A percentile compares a stretch with the other conserved stretches of the same genome.
These are phyloP conservation scores for Anthracocystis walkeri DNA, from an alignment of 1,284 basidiomycete genomes.

Conservation along the genomic window DNA sequence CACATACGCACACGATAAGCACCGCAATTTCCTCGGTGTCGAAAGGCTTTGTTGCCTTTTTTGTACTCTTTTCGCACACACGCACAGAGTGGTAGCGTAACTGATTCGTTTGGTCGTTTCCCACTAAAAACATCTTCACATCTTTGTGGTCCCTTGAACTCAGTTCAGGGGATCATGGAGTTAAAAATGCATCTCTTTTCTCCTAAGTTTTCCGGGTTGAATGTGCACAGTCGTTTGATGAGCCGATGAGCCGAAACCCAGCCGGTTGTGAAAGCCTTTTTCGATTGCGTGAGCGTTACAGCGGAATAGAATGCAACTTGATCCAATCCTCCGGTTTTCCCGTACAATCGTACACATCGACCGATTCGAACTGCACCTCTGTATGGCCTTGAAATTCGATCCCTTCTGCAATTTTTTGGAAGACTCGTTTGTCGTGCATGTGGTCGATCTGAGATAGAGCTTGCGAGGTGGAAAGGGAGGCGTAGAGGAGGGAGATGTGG, in stretches of 20 bases:
- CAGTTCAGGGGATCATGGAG: not conserved
- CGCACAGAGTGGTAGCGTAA: not conserved
- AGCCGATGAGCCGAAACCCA: too few relatives aligned
- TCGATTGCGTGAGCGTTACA: not conserved
- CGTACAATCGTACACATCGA: constrained; percentile 40
- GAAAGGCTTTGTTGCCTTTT: not conserved
- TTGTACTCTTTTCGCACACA: not conserved
- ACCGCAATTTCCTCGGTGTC: not conserved
- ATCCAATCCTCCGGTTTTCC: constrained; percentile 29
- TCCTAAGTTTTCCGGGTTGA: not conserved
- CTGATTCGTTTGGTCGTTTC: constrained; percentile 19
- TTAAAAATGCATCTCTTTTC: constrained; percentile 16
- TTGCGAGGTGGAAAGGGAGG: constrained; percentile 18
- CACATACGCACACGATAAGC: constrained; percentile 1
- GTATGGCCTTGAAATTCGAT: constrained; percentile 10
- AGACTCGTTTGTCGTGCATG: constrained; percentile 11
- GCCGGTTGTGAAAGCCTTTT: too few relatives aligned
- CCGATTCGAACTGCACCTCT: constrained; percentile 10
- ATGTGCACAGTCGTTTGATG: not conserved
- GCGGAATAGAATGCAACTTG: constrained; percentile 15
- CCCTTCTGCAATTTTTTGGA: not conserved
- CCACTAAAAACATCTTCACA: constrained; percentile 5
- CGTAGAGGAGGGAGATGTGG: constrained; percentile 48
- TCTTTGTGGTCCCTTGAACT: constrained; percentile 9
- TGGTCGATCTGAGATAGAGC: constrained; percentile 21